A percentile compares a stretch with the other conserved stretches of the same genome.
phyloP scores from a whole-genome alignment of 768 basidiomycete genomes.

The Botryobasidium botryosum region DNA sequence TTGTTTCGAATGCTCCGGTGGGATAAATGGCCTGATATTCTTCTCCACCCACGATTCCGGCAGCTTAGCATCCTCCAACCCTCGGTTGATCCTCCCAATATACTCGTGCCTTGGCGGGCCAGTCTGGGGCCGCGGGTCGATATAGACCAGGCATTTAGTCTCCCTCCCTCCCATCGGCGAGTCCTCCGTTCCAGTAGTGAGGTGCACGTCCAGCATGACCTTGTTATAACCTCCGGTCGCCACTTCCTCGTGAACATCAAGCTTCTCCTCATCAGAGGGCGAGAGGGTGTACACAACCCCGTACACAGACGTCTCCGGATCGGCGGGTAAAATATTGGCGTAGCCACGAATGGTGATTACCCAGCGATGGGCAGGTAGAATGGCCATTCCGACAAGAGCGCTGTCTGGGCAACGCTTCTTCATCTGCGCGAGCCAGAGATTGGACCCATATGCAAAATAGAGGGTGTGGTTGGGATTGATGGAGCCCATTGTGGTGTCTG shows the following conservation, averaged over 20 bases:
- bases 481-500: too few species aligned
- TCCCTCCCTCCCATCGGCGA: neutral
- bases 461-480: too few species aligned
- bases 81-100: conserved; percentile 1
- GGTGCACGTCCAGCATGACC: neutral
- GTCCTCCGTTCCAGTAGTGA: neutral
- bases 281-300: conserved; percentile 2
- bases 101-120: neutral
- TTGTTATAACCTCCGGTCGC: conserved; percentile 1
- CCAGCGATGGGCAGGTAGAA: conserved; percentile 3
- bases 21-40: neutral
- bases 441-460: conserved; percentile 6
- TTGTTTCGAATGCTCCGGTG: too few species aligned
- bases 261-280: neutral
- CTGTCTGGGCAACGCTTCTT: conserved; percentile 1
- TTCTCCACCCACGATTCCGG: neutral
- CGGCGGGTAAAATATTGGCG: neutral
- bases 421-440: conserved; percentile 5
- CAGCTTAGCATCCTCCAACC: neutral
- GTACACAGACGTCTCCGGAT: neutral
- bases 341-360: conserved; percentile 3
- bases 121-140: neutral
- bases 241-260: conserved; percentile 3
- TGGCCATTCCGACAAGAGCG: neutral
- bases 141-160: conserved; percentile 3